Conservation (phyloP, 495 filamentous ascomycete species). For the Aspergillus egyptiacus region DNA sequence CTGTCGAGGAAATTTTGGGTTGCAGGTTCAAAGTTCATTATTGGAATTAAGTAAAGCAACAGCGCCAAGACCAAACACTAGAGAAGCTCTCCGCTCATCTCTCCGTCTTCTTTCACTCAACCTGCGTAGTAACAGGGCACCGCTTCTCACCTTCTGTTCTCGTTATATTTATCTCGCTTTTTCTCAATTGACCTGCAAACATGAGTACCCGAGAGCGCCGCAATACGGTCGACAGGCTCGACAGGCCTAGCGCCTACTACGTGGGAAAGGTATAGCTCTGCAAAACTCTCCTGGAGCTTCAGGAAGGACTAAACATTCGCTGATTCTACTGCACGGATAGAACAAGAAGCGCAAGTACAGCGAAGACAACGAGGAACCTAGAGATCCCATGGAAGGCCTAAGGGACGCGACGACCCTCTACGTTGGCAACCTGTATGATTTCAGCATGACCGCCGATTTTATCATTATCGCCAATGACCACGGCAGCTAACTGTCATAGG, state of each 20-base stretch:
- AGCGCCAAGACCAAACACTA: constrained; percentile 14
- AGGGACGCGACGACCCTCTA: constrained; percentile 91
- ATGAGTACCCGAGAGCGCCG: constrained; percentile 14
- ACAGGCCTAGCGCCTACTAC: constrained; percentile 86
- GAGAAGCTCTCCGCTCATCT: constrained; percentile 7
- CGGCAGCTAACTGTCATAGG: constrained; percentile 45
- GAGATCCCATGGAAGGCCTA: constrained; percentile 63
- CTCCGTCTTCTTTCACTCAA: constrained; percentile 2
- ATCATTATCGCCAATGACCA: not conserved
- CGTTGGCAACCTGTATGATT: constrained; percentile 85
- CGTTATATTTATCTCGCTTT: not conserved
- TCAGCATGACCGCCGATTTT: not conserved
- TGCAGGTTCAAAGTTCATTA: not conserved
- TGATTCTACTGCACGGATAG: constrained; percentile 31
- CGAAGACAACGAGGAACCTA: constrained; percentile 53
- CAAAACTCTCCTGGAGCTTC: constrained; percentile 15
- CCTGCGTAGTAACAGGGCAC: not conserved
- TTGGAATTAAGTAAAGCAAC: too few relatives aligned
- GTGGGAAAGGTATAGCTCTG: constrained; percentile 55
- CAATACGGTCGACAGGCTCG: constrained; percentile 77
- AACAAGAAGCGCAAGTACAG: constrained; percentile 62
- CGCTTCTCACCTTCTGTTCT: not conserved
- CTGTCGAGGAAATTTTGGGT: constrained; percentile 9
- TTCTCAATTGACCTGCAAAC: not conserved
- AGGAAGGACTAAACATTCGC: constrained; percentile 4